phyloP scores from a whole-genome alignment of 2,329 filamentous ascomycete genomes.

The Pyrenophora tritici-repentis region DNA sequence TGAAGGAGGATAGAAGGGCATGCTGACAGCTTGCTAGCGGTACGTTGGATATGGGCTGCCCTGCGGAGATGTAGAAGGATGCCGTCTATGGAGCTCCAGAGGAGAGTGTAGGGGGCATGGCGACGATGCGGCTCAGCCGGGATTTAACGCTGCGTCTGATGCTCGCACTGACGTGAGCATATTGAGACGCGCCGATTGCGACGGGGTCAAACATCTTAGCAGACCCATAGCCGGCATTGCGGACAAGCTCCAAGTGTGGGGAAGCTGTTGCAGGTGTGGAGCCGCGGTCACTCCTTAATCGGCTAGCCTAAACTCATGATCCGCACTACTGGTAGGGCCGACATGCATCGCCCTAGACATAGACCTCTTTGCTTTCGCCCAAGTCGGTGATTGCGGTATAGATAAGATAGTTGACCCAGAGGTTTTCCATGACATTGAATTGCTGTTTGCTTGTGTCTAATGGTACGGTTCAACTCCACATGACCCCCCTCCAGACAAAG shows the following conservation, averaged over 20 bases:
- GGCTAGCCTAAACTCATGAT: slow-evolving; percentile 3
- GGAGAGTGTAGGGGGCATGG: not conserved
- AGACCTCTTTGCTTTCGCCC: too few species aligned
- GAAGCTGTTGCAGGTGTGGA: slow-evolving; percentile 16
- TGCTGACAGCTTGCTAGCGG: slow-evolving; percentile 23
- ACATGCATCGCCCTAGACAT: too few species aligned
- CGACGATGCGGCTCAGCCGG: not conserved
- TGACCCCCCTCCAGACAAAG: too few species aligned
- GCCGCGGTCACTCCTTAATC: slow-evolving; percentile 15
- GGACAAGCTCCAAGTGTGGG: slow-evolving; percentile 8
- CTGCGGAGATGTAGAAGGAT: not conserved
- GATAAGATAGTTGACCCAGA: too few species aligned
- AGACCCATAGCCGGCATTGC: not conserved
- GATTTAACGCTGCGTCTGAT: slow-evolving; percentile 4
- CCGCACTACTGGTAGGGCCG: too few species aligned
- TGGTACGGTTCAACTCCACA: too few species aligned
- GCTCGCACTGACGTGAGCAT: slow-evolving; percentile 6
- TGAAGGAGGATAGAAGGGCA: slow-evolving; percentile 64
- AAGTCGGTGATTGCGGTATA: too few species aligned
- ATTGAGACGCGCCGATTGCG: slow-evolving; percentile 5
- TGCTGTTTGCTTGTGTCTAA: too few species aligned
- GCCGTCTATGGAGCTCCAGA: slow-evolving; percentile 3
- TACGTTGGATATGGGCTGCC: not conserved
- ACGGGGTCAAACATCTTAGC: not conserved
- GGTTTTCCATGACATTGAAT: too few species aligned